phyloP scores from a whole-genome alignment of 1,284 basidiomycete genomes.

The Heterobasidion parviporum region DNA sequence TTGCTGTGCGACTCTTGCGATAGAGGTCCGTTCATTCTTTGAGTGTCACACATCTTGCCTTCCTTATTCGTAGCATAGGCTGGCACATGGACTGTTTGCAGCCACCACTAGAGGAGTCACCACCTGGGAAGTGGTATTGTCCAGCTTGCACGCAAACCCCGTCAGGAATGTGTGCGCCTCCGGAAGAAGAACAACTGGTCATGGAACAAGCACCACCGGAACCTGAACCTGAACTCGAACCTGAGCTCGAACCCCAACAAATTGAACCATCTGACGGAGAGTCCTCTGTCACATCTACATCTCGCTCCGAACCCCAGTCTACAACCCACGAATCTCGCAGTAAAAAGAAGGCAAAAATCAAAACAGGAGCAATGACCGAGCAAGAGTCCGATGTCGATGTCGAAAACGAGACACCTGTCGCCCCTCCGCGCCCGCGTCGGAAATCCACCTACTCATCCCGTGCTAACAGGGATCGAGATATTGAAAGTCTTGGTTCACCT shows the following conservation, averaged over 20 bases:
- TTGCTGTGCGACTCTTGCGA: constrained; percentile 95
- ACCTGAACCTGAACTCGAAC: constrained; percentile 8
- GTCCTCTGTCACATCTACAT: constrained; percentile 43
- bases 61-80: constrained; percentile 30
- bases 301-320: constrained; percentile 20
- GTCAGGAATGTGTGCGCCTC: constrained; percentile 12
- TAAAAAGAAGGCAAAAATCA: constrained; percentile 9
- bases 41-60: background rate
- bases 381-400: constrained; percentile 9
- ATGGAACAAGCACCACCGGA: constrained; percentile 8
- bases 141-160: constrained; percentile 41
- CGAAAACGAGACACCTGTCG: constrained; percentile 8
- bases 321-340: constrained; percentile 4
- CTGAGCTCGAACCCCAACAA: background rate
- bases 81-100: constrained; percentile 89
- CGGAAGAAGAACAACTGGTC: background rate
- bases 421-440: constrained; percentile 7
- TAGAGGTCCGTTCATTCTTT: constrained; percentile 46
- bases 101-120: constrained; percentile 64
- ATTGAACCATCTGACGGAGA: constrained; percentile 17
- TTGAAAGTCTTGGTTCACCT: constrained; percentile 18
- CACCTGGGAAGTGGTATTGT: constrained; percentile 73
- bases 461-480: too few relatives aligned
- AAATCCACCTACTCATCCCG: constrained; percentile 15
- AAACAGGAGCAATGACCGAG: background rate